These are phyloP conservation scores for Eutypa lata DNA, from an alignment of 2,329 filamentous ascomycete species.

Conservation along the genomic window DNA sequence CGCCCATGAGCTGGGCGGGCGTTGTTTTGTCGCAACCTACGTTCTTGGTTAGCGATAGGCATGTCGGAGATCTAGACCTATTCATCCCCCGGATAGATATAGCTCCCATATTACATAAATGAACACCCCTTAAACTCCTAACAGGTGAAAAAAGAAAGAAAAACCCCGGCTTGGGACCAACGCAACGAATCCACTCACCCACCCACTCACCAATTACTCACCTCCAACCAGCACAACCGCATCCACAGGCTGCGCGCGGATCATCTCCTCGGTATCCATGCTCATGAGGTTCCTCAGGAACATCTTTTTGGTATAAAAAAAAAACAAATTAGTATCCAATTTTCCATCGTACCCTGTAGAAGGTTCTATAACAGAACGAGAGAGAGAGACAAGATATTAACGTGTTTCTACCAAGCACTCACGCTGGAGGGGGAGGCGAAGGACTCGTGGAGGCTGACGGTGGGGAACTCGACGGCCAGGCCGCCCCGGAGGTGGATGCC, in stretches of 20 bases:
- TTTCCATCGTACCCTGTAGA: too few species aligned
- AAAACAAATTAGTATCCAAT: too few species aligned
- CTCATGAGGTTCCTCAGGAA: constrained; percentile 72
- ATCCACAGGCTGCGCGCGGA: constrained; percentile 67
- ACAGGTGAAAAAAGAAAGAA: too few species aligned
- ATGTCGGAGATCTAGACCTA: too few species aligned
- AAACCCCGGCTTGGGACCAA: too few species aligned
- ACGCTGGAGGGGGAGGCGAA: constrained; percentile 69
- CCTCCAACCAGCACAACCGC: constrained; percentile 66
- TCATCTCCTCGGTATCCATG: constrained; percentile 80
- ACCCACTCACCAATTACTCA: constrained; percentile 25
- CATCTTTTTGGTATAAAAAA: too few species aligned
- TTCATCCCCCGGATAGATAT: too few species aligned
- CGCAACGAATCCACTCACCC: background rate
- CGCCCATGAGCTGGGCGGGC: constrained; percentile 73
- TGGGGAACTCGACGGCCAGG: constrained; percentile 69
- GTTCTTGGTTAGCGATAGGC: background rate
- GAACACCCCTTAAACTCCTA: too few species aligned
- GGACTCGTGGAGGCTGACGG: constrained; percentile 67
- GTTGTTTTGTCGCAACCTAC: constrained; percentile 73
- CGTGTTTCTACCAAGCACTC: too few species aligned
- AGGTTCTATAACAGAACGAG: too few species aligned
- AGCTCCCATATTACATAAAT: too few species aligned
- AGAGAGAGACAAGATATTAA: too few species aligned
- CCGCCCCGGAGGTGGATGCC: constrained; percentile 66